These are phyloP conservation scores for Apiotrichum sp. DNA, from an alignment of 1,284 basidiomycete genomes.

Conservation along the genomic window DNA sequence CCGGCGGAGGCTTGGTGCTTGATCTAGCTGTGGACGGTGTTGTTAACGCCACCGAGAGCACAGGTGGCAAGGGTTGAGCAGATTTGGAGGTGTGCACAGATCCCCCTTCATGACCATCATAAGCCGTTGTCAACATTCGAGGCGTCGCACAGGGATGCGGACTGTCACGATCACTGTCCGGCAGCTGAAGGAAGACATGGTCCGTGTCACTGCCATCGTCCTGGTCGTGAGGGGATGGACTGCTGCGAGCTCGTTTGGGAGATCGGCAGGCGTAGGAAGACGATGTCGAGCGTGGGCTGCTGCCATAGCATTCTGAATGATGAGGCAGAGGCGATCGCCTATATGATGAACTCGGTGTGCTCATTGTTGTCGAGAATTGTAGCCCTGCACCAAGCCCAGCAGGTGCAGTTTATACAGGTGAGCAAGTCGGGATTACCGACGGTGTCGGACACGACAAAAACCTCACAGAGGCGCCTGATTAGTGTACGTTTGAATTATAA, in stretches of 20 bases:
- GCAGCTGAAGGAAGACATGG: not conserved
- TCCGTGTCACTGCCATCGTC: not conserved
- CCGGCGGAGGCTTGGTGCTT: not conserved
- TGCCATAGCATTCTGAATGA: no score
- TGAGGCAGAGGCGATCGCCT: no score
- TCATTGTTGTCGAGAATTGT: no score
- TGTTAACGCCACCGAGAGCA: not conserved
- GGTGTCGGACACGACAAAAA: no score
- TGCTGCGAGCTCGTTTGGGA: slow-evolving; percentile 32
- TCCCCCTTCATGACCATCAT: not conserved
- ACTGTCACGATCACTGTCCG: not conserved
- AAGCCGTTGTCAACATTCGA: not conserved
- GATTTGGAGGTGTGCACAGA: not conserved
- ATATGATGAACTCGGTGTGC: no score
- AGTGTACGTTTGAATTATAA: no score
- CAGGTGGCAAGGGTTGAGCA: not conserved
- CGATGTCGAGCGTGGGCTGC: no score
- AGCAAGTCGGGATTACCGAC: no score
- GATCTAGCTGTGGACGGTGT: not conserved
- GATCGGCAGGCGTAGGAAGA: slow-evolving; percentile 16
- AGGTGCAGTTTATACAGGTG: no score
- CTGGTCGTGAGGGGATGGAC: slow-evolving; percentile 15
- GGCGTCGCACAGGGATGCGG: not conserved
- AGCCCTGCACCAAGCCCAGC: no score
- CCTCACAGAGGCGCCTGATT: no score